Conservation (phyloP, 345 rosid genomes). For the Anastatica hierochuntica region DNA sequence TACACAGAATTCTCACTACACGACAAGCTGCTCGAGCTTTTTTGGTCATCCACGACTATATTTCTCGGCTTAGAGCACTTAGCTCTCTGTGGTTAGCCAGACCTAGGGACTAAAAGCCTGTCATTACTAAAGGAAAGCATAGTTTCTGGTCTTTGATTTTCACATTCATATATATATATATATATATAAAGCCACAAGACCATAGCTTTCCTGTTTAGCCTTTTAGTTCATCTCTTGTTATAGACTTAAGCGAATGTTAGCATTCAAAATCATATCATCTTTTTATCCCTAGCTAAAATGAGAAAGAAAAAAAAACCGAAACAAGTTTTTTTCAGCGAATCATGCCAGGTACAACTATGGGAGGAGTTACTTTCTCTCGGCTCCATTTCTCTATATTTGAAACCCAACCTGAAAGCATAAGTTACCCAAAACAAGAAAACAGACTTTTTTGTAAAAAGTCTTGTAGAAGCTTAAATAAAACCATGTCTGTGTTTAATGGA, state of each 20-base stretch:
- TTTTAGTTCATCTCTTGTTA: constrained; percentile 13
- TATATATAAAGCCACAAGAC: background rate
- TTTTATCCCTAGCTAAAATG: too few relatives aligned
- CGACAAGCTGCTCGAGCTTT: constrained; percentile 86
- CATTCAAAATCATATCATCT: too few relatives aligned
- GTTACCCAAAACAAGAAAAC: constrained; percentile 2
- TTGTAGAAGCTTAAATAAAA: background rate
- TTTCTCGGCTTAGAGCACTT: constrained; percentile 79
- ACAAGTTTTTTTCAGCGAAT: constrained; percentile 2
- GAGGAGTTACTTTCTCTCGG: constrained; percentile 33
- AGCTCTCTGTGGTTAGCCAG: constrained; percentile 81
- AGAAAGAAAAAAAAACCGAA: too few relatives aligned
- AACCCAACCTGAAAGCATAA: too few relatives aligned
- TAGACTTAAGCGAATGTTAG: constrained; percentile 4
- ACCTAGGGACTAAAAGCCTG: constrained; percentile 41
- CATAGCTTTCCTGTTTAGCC: constrained; percentile 7
- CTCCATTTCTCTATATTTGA: constrained; percentile 47
- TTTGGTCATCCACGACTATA: constrained; percentile 67
- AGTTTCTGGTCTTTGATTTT: constrained; percentile 2
- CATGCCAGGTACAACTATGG: constrained; percentile 37
- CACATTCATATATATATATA: too few relatives aligned
- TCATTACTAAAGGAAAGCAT: constrained; percentile 1
- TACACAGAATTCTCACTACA: constrained; percentile 75
- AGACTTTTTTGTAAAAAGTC: background rate
- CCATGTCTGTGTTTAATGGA: background rate